phyloP scores from a whole-genome alignment of 2,329 filamentous ascomycete genomes.

The Chaetomium sp. region DNA sequence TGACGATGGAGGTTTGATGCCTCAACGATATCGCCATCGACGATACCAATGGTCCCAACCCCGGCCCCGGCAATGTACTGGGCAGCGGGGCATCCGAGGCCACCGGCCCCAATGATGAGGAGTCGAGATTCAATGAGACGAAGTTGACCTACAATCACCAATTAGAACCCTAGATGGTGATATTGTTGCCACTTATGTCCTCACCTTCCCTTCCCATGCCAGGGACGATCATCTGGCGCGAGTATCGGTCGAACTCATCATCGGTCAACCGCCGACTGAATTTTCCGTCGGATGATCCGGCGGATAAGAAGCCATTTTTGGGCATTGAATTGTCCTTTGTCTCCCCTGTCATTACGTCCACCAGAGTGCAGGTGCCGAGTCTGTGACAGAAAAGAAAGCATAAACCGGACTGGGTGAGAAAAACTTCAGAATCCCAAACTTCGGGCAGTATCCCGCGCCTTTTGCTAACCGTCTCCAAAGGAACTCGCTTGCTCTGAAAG shows the following conservation, averaged over 20 bases:
- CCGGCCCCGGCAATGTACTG: constrained; percentile 90
- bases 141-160: constrained; percentile 57
- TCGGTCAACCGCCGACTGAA: constrained; percentile 61
- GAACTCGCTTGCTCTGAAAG: no score
- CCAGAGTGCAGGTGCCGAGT: no score
- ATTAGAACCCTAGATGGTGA: no score
- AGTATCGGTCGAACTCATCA: constrained; percentile 80
- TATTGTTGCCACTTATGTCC: constrained; percentile 1
- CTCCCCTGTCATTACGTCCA: no score
- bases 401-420: no score
- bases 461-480: no score
- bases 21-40: constrained; percentile 86
- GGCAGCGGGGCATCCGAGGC: constrained; percentile 84
- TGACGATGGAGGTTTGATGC: constrained; percentile 89
- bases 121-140: constrained; percentile 63
- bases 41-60: constrained; percentile 72
- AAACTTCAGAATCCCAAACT: no score
- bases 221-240: constrained; percentile 82
- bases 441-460: no score
- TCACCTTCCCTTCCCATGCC: constrained; percentile 69
- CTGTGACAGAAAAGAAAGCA: no score
- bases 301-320: no score
- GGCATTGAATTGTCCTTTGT: no score
- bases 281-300: not conserved
- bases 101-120: constrained; percentile 79